Base-by-base conservation (phyloP, 2,329 filamentous ascomycete genomes). In the Fusarium veterinarium region DNA sequence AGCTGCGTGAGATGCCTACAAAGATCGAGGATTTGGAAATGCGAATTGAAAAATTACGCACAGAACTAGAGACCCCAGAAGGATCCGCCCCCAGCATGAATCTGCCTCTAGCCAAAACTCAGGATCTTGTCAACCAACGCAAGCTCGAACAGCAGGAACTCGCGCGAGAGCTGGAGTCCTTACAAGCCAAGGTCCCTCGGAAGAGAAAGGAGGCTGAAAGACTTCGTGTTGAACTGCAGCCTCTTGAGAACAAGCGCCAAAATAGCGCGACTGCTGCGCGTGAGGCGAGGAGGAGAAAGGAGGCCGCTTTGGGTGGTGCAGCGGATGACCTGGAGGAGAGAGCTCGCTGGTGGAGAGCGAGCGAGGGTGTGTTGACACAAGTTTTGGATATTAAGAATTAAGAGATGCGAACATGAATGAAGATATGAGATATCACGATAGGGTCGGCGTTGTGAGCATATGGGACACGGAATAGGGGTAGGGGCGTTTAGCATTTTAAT, bases 261-360 rank as follows among this genome's bases (percentile, higher is more conserved):
- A 91, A 88, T 55, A 91, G 89, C 69, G 88, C 88, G 37, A 85
- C 89, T 30, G 91, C 92, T 20, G 92, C 92, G n/a, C 88, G 86
- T 73, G 93, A 95, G 76, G 92, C 92, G 17, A 88, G 87, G 80
- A 85, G 90, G 77, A 87, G 91, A 75, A 92, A 91, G 79, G 92
- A 94, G 76, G 87, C 87, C 16, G 87, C 90, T 13, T 83, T 91
- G 12, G 89, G 90, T 9, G 91, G 91, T 10, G 88, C 90, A 45
- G 89, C 89, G 20, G 92, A 94, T 75, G 92, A 95, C 76, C 80
- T 95, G 37, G 93, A 95, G 79, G 91, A 93, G 80, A 87, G 90
- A 75, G 93, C 91, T 10, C 85, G 92, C 73, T 95, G 93, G 93
- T 90, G 91, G 82, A 88, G 89, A 73, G 91, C 91, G 23, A 90